Evolutionary conservation across 108 stramenopile species (phyloP), one percentile per base, ranked within the genome.

Genomic region (Cyclotella distinguenda): DNA sequence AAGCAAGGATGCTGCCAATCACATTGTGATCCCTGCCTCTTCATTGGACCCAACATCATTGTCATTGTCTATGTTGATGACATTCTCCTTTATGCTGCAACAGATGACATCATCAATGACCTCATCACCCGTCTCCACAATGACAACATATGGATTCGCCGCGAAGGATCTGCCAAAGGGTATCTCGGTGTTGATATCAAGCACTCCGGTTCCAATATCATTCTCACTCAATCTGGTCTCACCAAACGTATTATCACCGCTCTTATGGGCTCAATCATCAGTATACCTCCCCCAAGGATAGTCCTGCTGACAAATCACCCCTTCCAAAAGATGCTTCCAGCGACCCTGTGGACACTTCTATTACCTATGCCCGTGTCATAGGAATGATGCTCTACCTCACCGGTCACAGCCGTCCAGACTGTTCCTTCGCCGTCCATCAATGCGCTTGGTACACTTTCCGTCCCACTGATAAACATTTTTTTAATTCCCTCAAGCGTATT

Each of bases 311-410:
- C 21, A 11, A 34, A 36, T 18, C 18, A 43, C 65, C 66, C 13
- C 66, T 68, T 4, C 34, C 32, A 16, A 62, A 45, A n/a, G 78
- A 67, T 43, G 30, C 12, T 5, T 35, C 59, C 11, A 58, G 71
- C 15, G 21, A 12, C 10, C 57, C 40, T 21, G 26, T 19, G 11
- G 15, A 48, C 22, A 71, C 58, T 60, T 5, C 10, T 18, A 22
- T 61, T 21, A 46, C 27, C 36, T 60, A 60, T 60, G 18, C 50
- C 1, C 56, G 54, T 2, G 38, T 77, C 23, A 51, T 84, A 15
- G 79, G 83, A 42, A 73, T 77, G 77, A 35, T 84, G 30, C 28
- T 80, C 34, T 84, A 84, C 35, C 65, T 84, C 4, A 0, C 55
- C 1, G 65, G 47, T 0, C 70, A 83, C 46, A 64, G 63, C 18